Conservation (phyloP, 2,329 filamentous ascomycete genomes). For the Periconia sp. region DNA sequence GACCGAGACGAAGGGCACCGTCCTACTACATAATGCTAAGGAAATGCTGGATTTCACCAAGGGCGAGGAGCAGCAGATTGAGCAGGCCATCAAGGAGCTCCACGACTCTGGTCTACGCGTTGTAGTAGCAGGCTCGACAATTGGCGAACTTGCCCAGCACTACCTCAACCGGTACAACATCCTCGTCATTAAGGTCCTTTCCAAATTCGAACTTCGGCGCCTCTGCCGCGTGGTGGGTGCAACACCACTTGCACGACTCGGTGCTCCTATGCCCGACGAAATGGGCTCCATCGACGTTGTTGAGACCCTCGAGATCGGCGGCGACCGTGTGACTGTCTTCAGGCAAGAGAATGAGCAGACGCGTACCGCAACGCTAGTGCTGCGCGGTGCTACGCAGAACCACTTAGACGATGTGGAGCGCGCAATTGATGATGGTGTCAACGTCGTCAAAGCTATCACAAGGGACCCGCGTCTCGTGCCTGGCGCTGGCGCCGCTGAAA, state of each 20-base stretch:
- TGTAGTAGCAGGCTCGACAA: slow-evolving; percentile 87
- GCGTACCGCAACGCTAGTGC: slow-evolving; percentile 89
- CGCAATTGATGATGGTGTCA: slow-evolving; percentile 96
- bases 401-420: slow-evolving; percentile 97
- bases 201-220: slow-evolving; percentile 95
- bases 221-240: slow-evolving; percentile 96
- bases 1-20: slow-evolving; percentile 98
- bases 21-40: slow-evolving; percentile 94
- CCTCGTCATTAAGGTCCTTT: slow-evolving; percentile 93
- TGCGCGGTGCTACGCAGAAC: slow-evolving; percentile 96
- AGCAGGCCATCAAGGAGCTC: slow-evolving; percentile 90
- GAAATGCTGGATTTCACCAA: slow-evolving; percentile 99
- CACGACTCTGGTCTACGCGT: slow-evolving; percentile 93
- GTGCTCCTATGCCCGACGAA: slow-evolving; percentile 99
- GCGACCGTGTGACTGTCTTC: slow-evolving; percentile 98
- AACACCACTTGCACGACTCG: slow-evolving; percentile 91
- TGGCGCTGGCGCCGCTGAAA: slow-evolving; percentile 91
- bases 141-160: slow-evolving; percentile 94
- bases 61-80: slow-evolving; percentile 92
- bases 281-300: slow-evolving; percentile 95
- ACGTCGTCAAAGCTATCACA: slow-evolving; percentile 97
- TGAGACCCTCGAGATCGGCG: slow-evolving; percentile 96
- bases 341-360: slow-evolving; percentile 93
- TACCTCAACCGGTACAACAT: slow-evolving; percentile 98
- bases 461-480: slow-evolving; percentile 90